Evolutionary conservation across 176 grass and related monocot species (phyloP).

Genomic region (Oryza brachyantha): DNA sequence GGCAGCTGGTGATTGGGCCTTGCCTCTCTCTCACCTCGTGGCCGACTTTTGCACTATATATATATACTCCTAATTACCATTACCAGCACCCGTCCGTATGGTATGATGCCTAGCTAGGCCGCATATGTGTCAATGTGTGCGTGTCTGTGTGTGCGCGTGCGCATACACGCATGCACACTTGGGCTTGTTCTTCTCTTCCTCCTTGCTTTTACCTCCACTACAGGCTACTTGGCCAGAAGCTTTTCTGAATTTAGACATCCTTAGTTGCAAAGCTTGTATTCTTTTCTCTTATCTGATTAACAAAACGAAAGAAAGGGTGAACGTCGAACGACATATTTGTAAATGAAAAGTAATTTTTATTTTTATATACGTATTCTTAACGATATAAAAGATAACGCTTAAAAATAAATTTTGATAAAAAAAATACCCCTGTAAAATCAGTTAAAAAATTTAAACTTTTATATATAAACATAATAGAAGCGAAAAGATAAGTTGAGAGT

Average conservation of each 20-base stretch:
- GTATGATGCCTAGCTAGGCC: constrained; percentile 19
- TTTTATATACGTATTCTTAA: too few relatives aligned
- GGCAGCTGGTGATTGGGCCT: constrained; percentile 46
- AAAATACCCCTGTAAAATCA: too few relatives aligned
- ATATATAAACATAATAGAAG: too few relatives aligned
- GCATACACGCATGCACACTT: constrained; percentile 29
- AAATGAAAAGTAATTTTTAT: too few relatives aligned
- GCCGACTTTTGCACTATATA: constrained; percentile 48
- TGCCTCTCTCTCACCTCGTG: constrained; percentile 29
- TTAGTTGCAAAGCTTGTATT: not conserved
- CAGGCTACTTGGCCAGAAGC: constrained; percentile 8
- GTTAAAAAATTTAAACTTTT: too few relatives aligned
- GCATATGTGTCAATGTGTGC: constrained; percentile 29
- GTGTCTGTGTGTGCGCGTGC: too few relatives aligned
- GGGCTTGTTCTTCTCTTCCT: constrained; percentile 36
- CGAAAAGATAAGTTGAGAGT: too few relatives aligned
- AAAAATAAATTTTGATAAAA: too few relatives aligned
- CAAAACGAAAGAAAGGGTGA: too few relatives aligned
- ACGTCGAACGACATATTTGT: too few relatives aligned
- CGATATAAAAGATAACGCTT: too few relatives aligned
- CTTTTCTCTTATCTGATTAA: not conserved
- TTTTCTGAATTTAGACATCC: not conserved
- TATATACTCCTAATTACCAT: not conserved
- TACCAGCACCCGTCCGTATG: not conserved
- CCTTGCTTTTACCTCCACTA: constrained; percentile 36